Percentiles rank a stretch among this genome's conserved stretches.
Evolutionary conservation across 1,139 yeast genomes (phyloP).

Genomic region (Saccharomyces pastorianus): DNA sequence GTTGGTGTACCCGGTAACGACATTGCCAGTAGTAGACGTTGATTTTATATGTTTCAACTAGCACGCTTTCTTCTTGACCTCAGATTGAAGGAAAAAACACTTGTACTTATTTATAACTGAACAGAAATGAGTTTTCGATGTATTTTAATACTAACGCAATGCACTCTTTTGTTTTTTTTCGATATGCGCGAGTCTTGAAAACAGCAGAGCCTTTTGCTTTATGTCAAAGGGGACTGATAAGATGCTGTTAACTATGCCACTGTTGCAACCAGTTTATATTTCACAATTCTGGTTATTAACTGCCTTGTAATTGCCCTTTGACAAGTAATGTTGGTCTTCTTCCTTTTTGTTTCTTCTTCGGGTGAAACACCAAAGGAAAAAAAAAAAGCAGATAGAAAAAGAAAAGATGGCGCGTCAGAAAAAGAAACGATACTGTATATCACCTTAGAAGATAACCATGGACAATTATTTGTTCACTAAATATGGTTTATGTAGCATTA

Average conservation of each 20-base stretch:
- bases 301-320: not conserved
- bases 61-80: not conserved
- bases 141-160: not conserved
- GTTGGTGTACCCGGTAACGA: not conserved
- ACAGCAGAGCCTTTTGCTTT: not conserved
- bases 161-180: not conserved
- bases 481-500: not conserved
- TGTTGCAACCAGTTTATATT: not conserved
- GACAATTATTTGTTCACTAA: not conserved
- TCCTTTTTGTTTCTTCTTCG: not conserved
- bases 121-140: not conserved
- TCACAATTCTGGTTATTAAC: not conserved
- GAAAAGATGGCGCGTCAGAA: not conserved
- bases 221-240: not conserved
- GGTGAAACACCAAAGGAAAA: not conserved
- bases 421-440: not conserved
- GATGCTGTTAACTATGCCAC: not conserved
- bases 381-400: not conserved
- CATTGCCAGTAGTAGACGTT: not conserved
- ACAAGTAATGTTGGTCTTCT: not conserved
- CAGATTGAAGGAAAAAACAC: not conserved
- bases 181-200: not conserved
- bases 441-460: not conserved
- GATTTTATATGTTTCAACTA: not conserved
- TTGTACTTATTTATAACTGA: not conserved